Evolutionary conservation across 495 filamentous ascomycete genomes (phyloP).

Genomic region (Glonium stellatum): DNA sequence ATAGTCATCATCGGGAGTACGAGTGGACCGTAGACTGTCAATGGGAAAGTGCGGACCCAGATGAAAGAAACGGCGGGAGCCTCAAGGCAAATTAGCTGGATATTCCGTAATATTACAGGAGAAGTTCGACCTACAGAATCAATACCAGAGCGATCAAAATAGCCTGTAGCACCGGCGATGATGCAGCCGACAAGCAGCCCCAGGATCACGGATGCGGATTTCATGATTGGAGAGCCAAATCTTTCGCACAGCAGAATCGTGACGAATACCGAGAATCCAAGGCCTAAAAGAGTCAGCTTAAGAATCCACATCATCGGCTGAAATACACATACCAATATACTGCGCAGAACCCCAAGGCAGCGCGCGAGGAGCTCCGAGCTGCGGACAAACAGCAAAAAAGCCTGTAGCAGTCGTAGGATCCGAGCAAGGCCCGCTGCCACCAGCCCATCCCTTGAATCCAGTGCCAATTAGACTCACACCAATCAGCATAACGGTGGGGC

Average conservation of each 20-base stretch:
- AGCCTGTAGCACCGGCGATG: constrained; percentile 72
- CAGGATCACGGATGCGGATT: constrained; percentile 64
- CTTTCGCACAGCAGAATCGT: constrained; percentile 76
- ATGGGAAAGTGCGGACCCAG: constrained; percentile 78
- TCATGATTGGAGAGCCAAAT: constrained; percentile 70
- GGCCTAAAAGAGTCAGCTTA: constrained; percentile 13
- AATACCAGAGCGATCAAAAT: constrained; percentile 66
- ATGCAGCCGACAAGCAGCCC: constrained; percentile 81
- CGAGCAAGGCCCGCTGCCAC: constrained; percentile 59
- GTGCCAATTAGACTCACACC: constrained; percentile 52
- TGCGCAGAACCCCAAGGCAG: constrained; percentile 78
- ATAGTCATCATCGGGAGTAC: constrained; percentile 76
- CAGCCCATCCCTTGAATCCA: constrained; percentile 78
- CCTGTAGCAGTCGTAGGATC: constrained; percentile 44
- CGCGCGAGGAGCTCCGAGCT: constrained; percentile 62
- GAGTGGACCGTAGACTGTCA: constrained; percentile 70
- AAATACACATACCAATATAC: constrained; percentile 53
- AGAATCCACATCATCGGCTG: background rate
- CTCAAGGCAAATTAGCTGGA: background rate
- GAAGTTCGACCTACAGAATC: constrained; percentile 36
- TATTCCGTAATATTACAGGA: background rate
- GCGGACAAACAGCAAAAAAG: constrained; percentile 58
- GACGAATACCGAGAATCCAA: constrained; percentile 79
- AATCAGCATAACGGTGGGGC: constrained; percentile 32
- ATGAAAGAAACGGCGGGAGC: constrained; percentile 70